Evolutionary conservation across 805 yeast species (phyloP).

Genomic region (Teunomyces cretensis): DNA sequence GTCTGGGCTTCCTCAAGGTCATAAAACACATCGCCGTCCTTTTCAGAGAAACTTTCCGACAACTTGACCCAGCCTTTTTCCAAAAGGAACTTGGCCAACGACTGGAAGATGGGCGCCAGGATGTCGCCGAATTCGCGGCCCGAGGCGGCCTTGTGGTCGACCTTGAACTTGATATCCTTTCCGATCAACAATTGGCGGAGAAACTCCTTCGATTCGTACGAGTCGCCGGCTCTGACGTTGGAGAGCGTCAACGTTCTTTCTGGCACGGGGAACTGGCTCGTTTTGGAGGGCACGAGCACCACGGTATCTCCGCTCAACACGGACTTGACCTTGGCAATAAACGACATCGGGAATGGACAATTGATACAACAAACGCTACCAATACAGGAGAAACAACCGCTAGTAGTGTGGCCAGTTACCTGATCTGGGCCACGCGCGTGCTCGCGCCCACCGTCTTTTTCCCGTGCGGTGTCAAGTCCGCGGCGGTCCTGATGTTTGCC

Average conservation of each 20-base stretch:
- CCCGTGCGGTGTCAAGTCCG: too few relatives aligned
- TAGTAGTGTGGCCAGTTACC: background rate
- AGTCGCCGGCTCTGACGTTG: constrained; percentile 58
- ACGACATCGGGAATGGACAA: constrained; percentile 10
- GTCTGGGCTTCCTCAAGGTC: constrained; percentile 42
- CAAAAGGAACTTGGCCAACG: constrained; percentile 56
- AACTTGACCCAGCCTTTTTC: constrained; percentile 62
- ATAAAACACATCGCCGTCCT: constrained; percentile 43
- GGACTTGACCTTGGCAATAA: constrained; percentile 63
- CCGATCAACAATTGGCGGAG: constrained; percentile 65
- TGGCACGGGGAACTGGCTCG: constrained; percentile 42
- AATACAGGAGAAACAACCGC: too few relatives aligned
- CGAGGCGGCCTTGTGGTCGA: constrained; percentile 48
- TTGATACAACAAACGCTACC: too few relatives aligned
- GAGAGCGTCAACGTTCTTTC: constrained; percentile 68
- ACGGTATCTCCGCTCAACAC: constrained; percentile 73
- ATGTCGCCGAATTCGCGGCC: constrained; percentile 74
- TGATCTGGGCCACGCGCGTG: too few relatives aligned
- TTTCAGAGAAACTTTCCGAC: constrained; percentile 48
- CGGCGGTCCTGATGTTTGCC: too few relatives aligned
- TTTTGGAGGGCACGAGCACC: constrained; percentile 51
- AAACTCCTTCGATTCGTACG: constrained; percentile 61
- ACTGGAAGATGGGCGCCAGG: constrained; percentile 59
- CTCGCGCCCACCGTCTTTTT: too few relatives aligned
- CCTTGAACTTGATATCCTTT: constrained; percentile 58